phyloP scores from a whole-genome alignment of 352 stramenopile species.

The Globisporangium camurandrum region DNA sequence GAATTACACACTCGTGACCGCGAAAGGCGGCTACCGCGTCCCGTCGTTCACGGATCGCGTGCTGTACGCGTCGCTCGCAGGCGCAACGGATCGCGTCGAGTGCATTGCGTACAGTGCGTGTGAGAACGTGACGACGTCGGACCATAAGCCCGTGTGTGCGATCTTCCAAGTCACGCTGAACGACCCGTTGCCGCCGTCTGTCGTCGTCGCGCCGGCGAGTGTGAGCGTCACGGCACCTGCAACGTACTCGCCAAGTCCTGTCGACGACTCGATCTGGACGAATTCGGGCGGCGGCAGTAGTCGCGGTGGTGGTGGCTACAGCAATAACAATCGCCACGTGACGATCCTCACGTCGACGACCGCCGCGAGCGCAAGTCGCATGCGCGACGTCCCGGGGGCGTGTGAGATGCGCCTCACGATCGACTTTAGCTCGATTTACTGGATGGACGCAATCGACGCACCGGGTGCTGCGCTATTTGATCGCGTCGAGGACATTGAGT shows the following conservation, averaged over 20 bases:
- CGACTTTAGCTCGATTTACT: constrained; percentile 64
- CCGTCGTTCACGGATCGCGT: constrained; percentile 89
- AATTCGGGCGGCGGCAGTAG: constrained; percentile 34
- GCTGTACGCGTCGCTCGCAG: constrained; percentile 69
- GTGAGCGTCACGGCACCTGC: constrained; percentile 3
- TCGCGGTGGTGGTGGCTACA: no score
- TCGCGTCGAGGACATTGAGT: constrained; percentile 55
- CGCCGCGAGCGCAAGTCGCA: constrained; percentile 23
- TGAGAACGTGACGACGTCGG: constrained; percentile 60
- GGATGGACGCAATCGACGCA: constrained; percentile 48
- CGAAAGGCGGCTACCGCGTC: constrained; percentile 56
- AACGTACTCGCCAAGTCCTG: neutral
- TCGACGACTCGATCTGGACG: constrained; percentile 21
- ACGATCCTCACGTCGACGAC: constrained; percentile 27
- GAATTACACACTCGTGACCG: constrained; percentile 63
- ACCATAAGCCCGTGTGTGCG: constrained; percentile 79
- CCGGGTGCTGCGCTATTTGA: constrained; percentile 38
- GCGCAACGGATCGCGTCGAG: constrained; percentile 34
- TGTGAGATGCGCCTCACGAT: constrained; percentile 59
- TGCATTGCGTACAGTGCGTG: constrained; percentile 75
- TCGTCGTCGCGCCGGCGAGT: no score
- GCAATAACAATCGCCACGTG: no score
- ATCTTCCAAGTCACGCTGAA: constrained; percentile 45
- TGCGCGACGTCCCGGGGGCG: constrained; percentile 51
- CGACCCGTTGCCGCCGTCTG: constrained; percentile 5